Evolutionary conservation across 176 grass and related monocot species (phyloP).

Genomic region (Hyparrhenia diplandra): DNA sequence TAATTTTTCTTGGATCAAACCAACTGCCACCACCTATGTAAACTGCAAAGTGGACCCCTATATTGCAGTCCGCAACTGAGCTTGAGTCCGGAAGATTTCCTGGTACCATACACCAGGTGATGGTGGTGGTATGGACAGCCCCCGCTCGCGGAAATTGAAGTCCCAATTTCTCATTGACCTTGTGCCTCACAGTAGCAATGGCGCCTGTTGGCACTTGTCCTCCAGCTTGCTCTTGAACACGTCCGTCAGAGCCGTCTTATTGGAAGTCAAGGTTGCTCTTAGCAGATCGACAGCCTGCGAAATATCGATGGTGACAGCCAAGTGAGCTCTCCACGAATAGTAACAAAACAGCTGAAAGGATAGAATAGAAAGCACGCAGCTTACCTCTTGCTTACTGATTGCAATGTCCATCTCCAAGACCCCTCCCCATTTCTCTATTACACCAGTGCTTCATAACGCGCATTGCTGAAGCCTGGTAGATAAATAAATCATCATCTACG

Average conservation of each 20-base stretch:
- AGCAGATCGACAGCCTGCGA: neutral
- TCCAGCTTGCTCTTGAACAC: conserved; percentile 3
- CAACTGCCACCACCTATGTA: neutral
- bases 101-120: neutral
- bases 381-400: neutral
- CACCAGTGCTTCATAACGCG: neutral
- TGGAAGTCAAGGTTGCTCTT: neutral
- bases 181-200: neutral
- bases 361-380: neutral
- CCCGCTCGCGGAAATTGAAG: neutral
- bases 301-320: neutral
- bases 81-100: neutral
- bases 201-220: neutral
- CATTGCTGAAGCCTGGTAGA: neutral
- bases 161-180: neutral
- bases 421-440: no score
- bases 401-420: neutral
- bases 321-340: neutral
- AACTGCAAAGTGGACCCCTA: neutral
- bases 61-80: neutral
- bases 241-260: neutral
- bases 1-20: neutral
- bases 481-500: neutral
- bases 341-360: neutral
- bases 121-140: no score